Base-by-base conservation (phyloP, 78 protist genomes). In the Cavenderia fasciculata region DNA sequence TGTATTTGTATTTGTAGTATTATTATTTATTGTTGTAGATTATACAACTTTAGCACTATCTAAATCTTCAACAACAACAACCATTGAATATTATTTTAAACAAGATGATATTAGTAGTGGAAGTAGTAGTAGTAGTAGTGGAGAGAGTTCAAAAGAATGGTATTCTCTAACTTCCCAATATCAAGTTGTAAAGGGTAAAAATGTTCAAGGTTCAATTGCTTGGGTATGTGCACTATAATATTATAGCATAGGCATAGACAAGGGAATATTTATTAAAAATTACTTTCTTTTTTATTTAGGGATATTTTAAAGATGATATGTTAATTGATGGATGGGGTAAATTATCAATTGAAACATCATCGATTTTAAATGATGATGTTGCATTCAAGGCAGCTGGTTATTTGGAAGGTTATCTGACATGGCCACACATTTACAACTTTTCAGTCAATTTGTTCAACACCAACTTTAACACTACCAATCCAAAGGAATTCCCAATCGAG, bases 311-410 rank as follows among this genome's bases (percentile, higher is more conserved):
- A 62, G 87, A 76, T 76, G 87, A 76, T 33, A 47, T 76, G 27
- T 62, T 47, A 34, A 5, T 23, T 49, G 87, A 76, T 76, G 87
- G 87, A 33, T 76, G 87, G 87, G 87, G 87, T 62, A 76, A 76
- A 62, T 47, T 76, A 36, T 59, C 61, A 21, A 62, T 76, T 59
- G 87, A 76, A 62, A 62, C 87, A 21, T 33, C 21, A 25, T 40
- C 63, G 14, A 36, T 57, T 18, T 33, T 21, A 16, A 27, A 56
- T 31, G 74, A 59, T 29, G 29, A 43, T 4, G 29, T 47, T 76
- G 74, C 74, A 34, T 76, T 76, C 36, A 76, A 33, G 36, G 87
- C 68, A n/a, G 87, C 87, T 12, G 87, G 87, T n/a, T 76, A 47
- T 63, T 27, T 76, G 8, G 87, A 76, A 76, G 73, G 70, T n/a